Conservation (phyloP, 192 early-diverging fungal species). For the Podila epicladia region DNA sequence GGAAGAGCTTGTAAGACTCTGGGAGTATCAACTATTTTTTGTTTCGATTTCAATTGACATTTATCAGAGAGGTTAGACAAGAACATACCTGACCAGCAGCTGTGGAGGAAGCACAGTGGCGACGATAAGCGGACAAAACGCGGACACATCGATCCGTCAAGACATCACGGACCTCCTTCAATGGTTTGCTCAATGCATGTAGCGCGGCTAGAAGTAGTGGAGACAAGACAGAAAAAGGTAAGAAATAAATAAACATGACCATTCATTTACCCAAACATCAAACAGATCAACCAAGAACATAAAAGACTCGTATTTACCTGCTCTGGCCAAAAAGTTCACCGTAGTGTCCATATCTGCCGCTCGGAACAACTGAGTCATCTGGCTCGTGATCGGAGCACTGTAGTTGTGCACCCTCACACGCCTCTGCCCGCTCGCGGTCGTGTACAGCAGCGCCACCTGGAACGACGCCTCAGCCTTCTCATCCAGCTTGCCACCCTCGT, state of each 20-base stretch:
- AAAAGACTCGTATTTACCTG: slow-evolving; percentile 50
- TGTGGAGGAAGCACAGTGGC: slow-evolving; percentile 87
- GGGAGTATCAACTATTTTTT: slow-evolving; percentile 85
- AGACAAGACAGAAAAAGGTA: background rate
- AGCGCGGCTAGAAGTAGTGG: slow-evolving; percentile 64
- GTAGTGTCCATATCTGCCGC: slow-evolving; percentile 93
- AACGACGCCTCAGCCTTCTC: slow-evolving; percentile 84
- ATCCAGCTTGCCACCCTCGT: slow-evolving; percentile 88
- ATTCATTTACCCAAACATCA: background rate
- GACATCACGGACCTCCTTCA: slow-evolving; percentile 81
- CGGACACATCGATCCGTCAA: slow-evolving; percentile 90
- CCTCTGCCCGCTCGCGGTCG: slow-evolving; percentile 86
- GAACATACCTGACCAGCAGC: slow-evolving; percentile 77
- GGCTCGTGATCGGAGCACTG: slow-evolving; percentile 75
- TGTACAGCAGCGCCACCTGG: slow-evolving; percentile 96
- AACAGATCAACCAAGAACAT: background rate
- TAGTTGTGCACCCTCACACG: slow-evolving; percentile 94
- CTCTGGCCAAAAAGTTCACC: slow-evolving; percentile 86
- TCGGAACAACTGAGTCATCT: slow-evolving; percentile 87
- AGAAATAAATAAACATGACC: background rate
- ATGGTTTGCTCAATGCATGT: slow-evolving; percentile 72
- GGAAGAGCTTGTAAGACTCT: slow-evolving; percentile 94
- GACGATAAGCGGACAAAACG: slow-evolving; percentile 90
- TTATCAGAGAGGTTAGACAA: background rate
- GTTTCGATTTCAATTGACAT: background rate